These are phyloP conservation scores for Plasmodium coatneyi DNA, from an alignment of 169 alveolate species.

Conservation along the genomic window DNA sequence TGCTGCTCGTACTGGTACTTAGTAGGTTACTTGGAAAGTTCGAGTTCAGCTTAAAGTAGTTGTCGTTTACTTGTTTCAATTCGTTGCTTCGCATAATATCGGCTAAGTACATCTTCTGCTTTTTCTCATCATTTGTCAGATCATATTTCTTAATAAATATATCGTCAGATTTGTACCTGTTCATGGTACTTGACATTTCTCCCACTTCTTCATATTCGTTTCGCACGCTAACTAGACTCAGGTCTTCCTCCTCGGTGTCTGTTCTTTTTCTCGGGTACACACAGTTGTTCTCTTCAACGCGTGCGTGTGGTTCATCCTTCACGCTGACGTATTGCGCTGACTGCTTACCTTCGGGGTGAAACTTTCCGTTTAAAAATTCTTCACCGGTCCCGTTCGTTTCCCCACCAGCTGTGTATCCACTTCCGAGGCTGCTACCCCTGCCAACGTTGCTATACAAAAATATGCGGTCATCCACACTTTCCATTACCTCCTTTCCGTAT, in stretches of 20 bases:
- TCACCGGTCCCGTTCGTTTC: background rate
- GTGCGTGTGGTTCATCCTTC: background rate
- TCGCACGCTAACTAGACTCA: background rate
- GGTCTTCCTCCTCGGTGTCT: background rate
- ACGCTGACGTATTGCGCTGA: background rate
- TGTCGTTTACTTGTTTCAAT: conserved; percentile 24
- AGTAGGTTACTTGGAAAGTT: conserved; percentile 57
- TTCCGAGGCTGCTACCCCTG: background rate
- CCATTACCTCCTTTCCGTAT: background rate
- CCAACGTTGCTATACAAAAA: background rate
- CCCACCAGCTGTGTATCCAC: background rate
- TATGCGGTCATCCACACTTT: background rate
- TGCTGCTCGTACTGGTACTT: conserved; percentile 67
- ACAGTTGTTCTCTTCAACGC: background rate
- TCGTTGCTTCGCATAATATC: conserved; percentile 34
- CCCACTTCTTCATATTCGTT: background rate
- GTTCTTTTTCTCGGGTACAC: background rate
- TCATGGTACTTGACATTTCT: conserved; percentile 3
- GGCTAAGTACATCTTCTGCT: conserved; percentile 14
- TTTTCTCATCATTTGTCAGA: conserved; percentile 16
- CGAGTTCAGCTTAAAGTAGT: conserved; percentile 37
- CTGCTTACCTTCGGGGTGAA: background rate
- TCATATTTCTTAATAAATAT: conserved; percentile 1
- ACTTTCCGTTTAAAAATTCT: background rate
- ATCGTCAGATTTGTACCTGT: conserved; percentile 24